Evolutionary conservation across 768 basidiomycete species (phyloP), one percentile per base, ranked within the genome.

Genomic region (Mycena crocata): DNA sequence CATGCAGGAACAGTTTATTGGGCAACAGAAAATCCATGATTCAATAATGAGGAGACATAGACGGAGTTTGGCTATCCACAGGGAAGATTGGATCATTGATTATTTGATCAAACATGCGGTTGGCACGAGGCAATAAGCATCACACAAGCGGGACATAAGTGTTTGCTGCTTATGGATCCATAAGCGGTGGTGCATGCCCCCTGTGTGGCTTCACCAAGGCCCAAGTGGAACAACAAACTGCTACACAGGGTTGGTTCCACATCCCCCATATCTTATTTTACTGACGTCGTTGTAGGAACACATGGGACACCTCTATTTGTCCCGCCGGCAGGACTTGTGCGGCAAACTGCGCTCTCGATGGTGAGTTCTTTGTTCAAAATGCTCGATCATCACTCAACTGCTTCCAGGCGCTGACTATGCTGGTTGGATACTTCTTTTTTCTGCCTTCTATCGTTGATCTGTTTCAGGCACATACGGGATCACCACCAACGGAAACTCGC

Each of bases 281-380:
- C 42, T 57, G 30, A 57, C 57, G 44, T 50, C 48, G 60, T 40
- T 44, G 32, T 45, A 63, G 64, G 86, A 26, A 87, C 78, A 75
- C 79, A 12, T 88, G 86, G 86, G 79, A 88, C 73, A 60, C 79
- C 2, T 77, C 84, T 10, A 70, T 86, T 64, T 88, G 87, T 76
- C 80, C 85, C n/a, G 82, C 84, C 74, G 74, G 76, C 30, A 73
- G 70, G 23, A 83, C 83, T 50, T 88, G 87, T 72, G 84, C 87
- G 2, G 34, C 73, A 39, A 80, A 80, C 71, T 83, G 82, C 62
- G 81, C 79, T 21, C 64, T 82, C 45, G 83, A 84, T 57, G 83
- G 62, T 63, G 35, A 48, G 52, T 45, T 23, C 34, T 50, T 12
- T 35, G 52, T 55, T 49, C 37, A 24, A 45, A 40, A 12, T 30